phyloP scores from a whole-genome alignment of 345 rosid genomes.

The Hibiscus syriacus region DNA sequence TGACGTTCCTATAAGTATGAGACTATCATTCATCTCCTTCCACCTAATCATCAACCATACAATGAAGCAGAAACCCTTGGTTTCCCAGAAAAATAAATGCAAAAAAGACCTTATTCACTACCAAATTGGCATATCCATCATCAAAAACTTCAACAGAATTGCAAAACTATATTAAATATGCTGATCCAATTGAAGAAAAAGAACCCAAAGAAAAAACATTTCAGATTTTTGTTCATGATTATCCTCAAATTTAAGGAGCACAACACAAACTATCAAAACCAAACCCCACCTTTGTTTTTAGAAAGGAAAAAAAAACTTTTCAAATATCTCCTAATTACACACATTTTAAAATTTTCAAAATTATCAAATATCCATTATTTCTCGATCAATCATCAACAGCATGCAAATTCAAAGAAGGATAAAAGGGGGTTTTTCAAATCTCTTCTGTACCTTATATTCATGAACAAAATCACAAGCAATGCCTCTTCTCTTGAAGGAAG shows the following conservation, averaged over 20 bases:
- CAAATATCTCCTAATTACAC: background rate
- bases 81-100: background rate
- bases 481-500: background rate
- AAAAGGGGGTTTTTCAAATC: too few relatives aligned
- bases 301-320: background rate
- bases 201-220: background rate
- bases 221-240: background rate
- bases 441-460: background rate
- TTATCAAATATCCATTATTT: background rate
- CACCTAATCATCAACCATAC: background rate
- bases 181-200: background rate
- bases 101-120: background rate
- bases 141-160: background rate
- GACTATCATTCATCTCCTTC: background rate
- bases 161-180: background rate
- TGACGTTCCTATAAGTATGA: background rate
- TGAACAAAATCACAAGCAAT: background rate
- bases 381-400: background rate
- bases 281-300: background rate
- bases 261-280: background rate
- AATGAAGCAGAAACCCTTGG: background rate
- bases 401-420: background rate
- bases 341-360: background rate
- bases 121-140: background rate
- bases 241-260: background rate